These are phyloP conservation scores for Fusarium beomiforme DNA, from an alignment of 2,329 filamentous ascomycete genomes.

Conservation along the genomic window DNA sequence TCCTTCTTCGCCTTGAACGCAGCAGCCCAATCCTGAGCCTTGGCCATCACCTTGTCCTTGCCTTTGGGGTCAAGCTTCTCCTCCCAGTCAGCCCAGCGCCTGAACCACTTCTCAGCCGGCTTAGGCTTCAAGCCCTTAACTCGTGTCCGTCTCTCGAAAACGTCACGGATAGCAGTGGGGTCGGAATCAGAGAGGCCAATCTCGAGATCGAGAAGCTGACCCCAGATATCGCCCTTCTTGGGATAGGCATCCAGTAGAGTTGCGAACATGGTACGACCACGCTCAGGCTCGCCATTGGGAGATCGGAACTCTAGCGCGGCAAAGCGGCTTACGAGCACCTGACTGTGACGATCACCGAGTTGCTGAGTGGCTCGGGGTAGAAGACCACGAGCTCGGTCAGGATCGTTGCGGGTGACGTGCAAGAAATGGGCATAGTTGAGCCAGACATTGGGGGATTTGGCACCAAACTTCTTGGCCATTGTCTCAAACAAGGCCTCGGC, in stretches of 20 bases:
- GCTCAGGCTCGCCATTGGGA: constrained; percentile 83
- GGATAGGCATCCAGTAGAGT: constrained; percentile 84
- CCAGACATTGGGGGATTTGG: constrained; percentile 83
- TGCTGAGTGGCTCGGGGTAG: constrained; percentile 87
- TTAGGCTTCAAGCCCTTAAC: constrained; percentile 80
- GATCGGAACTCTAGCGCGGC: constrained; percentile 92
- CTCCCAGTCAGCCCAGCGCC: constrained; percentile 92
- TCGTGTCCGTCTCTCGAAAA: constrained; percentile 83
- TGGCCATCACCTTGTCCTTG: constrained; percentile 74
- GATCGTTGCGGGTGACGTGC: constrained; percentile 74
- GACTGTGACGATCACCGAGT: constrained; percentile 72
- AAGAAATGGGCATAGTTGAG: constrained; percentile 95
- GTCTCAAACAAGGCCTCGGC: constrained; percentile 88
- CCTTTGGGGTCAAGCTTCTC: constrained; percentile 74
- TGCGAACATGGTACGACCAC: constrained; percentile 94
- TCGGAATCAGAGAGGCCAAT: constrained; percentile 68
- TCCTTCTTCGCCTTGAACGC: constrained; percentile 58
- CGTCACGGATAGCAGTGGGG: constrained; percentile 68
- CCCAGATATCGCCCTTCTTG: constrained; percentile 93
- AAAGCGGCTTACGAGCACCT: constrained; percentile 83
- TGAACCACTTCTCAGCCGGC: constrained; percentile 88
- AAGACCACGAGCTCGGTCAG: constrained; percentile 80
- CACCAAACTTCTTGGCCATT: constrained; percentile 90
- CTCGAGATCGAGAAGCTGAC: constrained; percentile 89
- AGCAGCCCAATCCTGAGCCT: constrained; percentile 76